Percentiles rank a stretch among this genome's conserved stretches.
These are phyloP conservation scores for Chaetomium strumarium DNA, from an alignment of 2,329 filamentous ascomycete species.

Conservation along the genomic window DNA sequence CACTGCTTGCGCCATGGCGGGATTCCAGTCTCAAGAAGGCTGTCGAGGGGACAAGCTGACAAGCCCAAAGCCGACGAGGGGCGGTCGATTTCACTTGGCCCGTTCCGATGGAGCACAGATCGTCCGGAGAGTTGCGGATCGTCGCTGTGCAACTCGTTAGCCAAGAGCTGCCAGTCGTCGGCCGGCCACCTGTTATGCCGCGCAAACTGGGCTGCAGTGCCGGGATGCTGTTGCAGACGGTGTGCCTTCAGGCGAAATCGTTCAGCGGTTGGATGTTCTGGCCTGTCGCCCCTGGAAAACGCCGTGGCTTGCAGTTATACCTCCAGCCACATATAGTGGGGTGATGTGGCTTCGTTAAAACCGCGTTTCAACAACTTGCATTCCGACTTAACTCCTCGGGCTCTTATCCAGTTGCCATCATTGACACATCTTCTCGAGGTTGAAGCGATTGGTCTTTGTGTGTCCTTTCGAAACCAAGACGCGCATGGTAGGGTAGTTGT, in stretches of 20 bases:
- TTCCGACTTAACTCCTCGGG: no score
- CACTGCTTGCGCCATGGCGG: constrained; percentile 57
- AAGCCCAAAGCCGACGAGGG: not conserved
- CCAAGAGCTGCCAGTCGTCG: not conserved
- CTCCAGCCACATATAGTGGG: constrained; percentile 20
- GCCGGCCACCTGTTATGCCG: no score
- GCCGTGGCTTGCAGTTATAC: constrained; percentile 16
- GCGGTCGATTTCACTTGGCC: constrained; percentile 12
- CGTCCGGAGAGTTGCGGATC: not conserved
- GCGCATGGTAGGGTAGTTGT: not conserved
- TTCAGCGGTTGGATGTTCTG: constrained; percentile 2
- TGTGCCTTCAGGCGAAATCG: constrained; percentile 1
- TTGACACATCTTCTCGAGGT: no score
- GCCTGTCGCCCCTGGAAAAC: constrained; percentile 4
- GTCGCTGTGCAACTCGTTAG: not conserved
- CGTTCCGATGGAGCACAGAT: constrained; percentile 1
- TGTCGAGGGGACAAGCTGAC: not conserved
- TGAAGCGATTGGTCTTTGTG: not conserved
- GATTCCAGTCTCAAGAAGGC: constrained; percentile 1
- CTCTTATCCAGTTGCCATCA: no score
- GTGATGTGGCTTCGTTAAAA: not conserved
- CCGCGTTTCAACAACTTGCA: no score
- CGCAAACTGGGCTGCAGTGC: no score
- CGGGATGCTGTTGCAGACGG: constrained; percentile 7
- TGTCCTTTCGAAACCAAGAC: not conserved